Evolutionary conservation across 1,284 basidiomycete genomes (phyloP).

Genomic region (Heterobasidion annosum): DNA sequence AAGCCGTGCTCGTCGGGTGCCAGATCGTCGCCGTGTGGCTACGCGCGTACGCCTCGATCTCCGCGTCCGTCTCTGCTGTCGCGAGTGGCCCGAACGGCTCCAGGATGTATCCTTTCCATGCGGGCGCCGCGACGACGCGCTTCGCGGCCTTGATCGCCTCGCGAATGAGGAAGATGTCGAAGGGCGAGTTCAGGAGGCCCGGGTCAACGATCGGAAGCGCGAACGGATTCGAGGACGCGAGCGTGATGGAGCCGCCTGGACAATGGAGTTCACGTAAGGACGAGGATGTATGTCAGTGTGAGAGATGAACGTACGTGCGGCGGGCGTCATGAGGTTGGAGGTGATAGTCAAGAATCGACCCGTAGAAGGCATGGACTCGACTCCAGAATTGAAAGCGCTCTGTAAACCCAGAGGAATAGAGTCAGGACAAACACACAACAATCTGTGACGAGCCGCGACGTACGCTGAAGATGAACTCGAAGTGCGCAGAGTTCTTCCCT

Average conservation of each 20-base stretch:
- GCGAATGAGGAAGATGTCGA: slow-evolving; percentile 7
- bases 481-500: slow-evolving; percentile 16
- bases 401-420: background rate
- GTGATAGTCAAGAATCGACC: slow-evolving; percentile 11
- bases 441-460: background rate
- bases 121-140: slow-evolving; percentile 5
- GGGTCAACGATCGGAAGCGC: slow-evolving; percentile 15
- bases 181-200: slow-evolving; percentile 13
- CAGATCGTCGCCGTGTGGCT: slow-evolving; percentile 9
- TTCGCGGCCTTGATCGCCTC: slow-evolving; percentile 3
- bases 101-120: slow-evolving; percentile 7
- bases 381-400: slow-evolving; percentile 2
- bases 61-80: slow-evolving; percentile 10
- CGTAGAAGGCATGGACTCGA: background rate
- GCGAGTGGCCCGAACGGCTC: background rate
- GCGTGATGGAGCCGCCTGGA: slow-evolving; percentile 15
- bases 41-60: slow-evolving; percentile 7
- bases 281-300: slow-evolving; percentile 2
- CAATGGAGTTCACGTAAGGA: background rate
- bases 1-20: slow-evolving; percentile 17
- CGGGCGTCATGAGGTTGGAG: slow-evolving; percentile 7
- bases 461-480: slow-evolving; percentile 8
- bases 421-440: background rate
- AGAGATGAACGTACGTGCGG: slow-evolving; percentile 10
- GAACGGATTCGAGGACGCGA: slow-evolving; percentile 17